Conservation (phyloP, 2,329 filamentous ascomycete genomes). For the Trichoderma atroviride region DNA sequence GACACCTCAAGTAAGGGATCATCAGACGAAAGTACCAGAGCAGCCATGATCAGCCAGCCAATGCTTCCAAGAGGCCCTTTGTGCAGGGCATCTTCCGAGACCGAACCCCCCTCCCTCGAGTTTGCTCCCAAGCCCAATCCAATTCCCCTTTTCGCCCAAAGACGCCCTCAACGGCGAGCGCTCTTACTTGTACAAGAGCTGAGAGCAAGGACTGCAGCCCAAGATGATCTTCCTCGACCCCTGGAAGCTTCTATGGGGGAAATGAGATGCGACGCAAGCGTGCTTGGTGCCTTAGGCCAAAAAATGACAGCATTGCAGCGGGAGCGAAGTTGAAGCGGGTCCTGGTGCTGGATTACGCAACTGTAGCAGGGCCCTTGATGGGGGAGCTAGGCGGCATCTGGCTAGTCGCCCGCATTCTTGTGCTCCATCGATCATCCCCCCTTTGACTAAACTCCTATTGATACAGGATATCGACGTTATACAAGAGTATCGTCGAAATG, state of each 20-base stretch:
- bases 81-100: slow-evolving; percentile 22
- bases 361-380: slow-evolving; percentile 10
- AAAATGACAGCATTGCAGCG: not conserved
- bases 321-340: not conserved
- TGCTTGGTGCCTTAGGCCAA: slow-evolving; percentile 24
- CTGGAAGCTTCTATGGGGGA: slow-evolving; percentile 23
- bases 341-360: slow-evolving; percentile 9
- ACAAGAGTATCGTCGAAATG: not conserved
- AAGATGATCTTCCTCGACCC: slow-evolving; percentile 14
- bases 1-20: not conserved
- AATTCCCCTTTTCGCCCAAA: slow-evolving; percentile 17
- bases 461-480: slow-evolving; percentile 3
- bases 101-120: slow-evolving; percentile 14
- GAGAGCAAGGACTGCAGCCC: not conserved
- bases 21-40: not conserved
- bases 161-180: not conserved
- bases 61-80: slow-evolving; percentile 9
- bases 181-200: too few species aligned
- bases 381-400: not conserved
- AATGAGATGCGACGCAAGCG: slow-evolving; percentile 11
- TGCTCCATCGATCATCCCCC: slow-evolving; percentile 9
- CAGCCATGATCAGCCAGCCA: slow-evolving; percentile 6
- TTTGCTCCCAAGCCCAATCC: not conserved
- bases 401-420: slow-evolving; percentile 20
- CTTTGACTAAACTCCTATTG: slow-evolving; percentile 4